Percentiles rank a stretch among this genome's conserved stretches.
phyloP scores from a whole-genome alignment of 495 filamentous ascomycete species.

The Aspergillus ellipticus region DNA sequence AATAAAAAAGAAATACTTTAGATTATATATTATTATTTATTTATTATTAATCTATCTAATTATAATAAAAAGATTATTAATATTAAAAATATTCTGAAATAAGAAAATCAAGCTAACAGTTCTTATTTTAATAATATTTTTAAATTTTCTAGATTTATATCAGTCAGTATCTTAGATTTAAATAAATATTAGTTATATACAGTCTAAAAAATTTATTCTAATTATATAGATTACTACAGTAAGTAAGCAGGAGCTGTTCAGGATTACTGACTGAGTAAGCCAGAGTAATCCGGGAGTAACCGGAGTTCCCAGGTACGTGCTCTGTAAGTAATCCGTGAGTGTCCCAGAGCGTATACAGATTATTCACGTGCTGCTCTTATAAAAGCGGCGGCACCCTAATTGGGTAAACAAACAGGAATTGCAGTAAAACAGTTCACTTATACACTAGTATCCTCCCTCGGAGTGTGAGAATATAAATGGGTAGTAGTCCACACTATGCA shows the following conservation, averaged over 20 bases:
- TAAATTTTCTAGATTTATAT: conserved; percentile 1
- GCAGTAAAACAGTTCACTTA: conserved; percentile 3
- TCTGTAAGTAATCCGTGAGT: conserved; percentile 1
- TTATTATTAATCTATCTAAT: conserved; percentile 3
- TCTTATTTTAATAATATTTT: not conserved
- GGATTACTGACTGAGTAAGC: not conserved
- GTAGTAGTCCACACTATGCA: no score
- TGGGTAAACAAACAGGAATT: conserved; percentile 2
- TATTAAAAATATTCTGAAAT: not conserved
- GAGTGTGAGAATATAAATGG: no score
- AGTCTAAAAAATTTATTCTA: not conserved
- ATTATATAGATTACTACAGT: not conserved
- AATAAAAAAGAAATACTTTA: conserved; percentile 5
- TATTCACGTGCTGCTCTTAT: conserved; percentile 1
- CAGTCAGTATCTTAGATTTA: no score
- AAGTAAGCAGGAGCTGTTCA: not conserved
- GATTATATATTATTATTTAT: not conserved
- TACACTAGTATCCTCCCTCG: not conserved
- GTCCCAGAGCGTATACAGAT: conserved; percentile 3
- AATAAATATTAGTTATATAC: not conserved
- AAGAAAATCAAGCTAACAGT: not conserved
- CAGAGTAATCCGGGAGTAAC: conserved; percentile 1
- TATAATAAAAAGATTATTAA: not conserved
- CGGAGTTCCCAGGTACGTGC: conserved; percentile 2
- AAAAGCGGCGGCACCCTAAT: conserved; percentile 4